phyloP scores from a whole-genome alignment of 805 yeast genomes.

The Lachancea lanzarotensis region DNA sequence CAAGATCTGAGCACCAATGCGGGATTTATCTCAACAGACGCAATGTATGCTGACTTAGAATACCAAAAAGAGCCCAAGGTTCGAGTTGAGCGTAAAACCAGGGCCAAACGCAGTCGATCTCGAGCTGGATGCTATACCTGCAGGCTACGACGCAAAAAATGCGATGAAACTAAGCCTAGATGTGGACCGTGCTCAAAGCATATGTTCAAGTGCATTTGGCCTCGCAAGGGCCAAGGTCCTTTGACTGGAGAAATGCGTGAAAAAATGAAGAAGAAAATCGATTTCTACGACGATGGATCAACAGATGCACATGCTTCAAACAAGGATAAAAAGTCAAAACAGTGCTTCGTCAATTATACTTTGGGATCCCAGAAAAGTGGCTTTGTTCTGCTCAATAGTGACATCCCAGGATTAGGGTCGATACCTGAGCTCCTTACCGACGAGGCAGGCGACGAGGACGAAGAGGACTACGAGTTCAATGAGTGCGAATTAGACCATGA shows the following conservation, averaged over 20 bases:
- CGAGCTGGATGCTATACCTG: constrained; percentile 19
- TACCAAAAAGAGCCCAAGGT: not conserved
- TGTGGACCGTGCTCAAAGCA: constrained; percentile 14
- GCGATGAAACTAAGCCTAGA: constrained; percentile 17
- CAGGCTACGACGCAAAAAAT: constrained; percentile 16
- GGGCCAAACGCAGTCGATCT: constrained; percentile 11
- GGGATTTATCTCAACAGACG: not conserved
- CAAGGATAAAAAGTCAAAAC: not conserved
- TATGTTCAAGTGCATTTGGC: constrained; percentile 17
- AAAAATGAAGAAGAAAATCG: constrained; percentile 11
- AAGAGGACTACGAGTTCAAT: not conserved
- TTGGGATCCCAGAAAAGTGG: not conserved
- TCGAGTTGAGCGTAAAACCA: not conserved
- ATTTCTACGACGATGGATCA: constrained; percentile 8
- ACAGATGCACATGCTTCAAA: not conserved
- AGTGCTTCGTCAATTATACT: not conserved
- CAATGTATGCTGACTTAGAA: not conserved
- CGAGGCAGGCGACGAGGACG: not conserved
- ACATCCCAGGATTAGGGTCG: not conserved
- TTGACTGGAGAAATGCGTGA: constrained; percentile 17
- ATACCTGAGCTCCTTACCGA: not conserved
- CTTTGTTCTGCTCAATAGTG: not conserved
- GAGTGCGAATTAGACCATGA: not conserved
- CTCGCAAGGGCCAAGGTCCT: constrained; percentile 11
- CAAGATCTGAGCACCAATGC: not conserved